phyloP scores from a whole-genome alignment of 83 land plant species.

The Thuja plicata region DNA sequence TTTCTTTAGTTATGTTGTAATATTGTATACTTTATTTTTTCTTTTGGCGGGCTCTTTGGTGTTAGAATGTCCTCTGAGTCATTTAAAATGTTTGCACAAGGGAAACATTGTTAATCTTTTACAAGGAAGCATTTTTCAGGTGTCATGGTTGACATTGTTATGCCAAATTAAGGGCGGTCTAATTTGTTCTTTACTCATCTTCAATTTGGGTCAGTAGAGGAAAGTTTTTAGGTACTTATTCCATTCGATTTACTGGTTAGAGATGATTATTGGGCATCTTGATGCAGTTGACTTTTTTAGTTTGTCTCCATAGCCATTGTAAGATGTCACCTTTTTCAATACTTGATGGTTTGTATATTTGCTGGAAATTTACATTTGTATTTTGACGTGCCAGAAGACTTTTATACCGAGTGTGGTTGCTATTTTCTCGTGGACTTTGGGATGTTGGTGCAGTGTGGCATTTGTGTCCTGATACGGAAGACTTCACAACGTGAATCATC shows the following conservation, averaged over 20 bases:
- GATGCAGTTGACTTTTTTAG: not conserved
- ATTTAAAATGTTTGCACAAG: not conserved
- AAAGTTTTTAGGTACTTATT: not conserved
- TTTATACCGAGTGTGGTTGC: no score
- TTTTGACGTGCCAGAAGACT: not conserved
- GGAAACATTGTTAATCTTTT: not conserved
- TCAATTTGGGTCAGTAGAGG: not conserved
- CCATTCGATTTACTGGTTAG: not conserved
- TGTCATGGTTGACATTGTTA: not conserved
- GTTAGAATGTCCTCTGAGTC: not conserved
- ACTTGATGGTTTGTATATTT: not conserved
- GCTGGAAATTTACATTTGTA: not conserved
- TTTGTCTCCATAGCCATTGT: not conserved
- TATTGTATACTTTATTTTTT: not conserved
- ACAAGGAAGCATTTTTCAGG: not conserved
- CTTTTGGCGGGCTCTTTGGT: not conserved
- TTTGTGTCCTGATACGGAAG: not conserved
- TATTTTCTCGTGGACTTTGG: not conserved
- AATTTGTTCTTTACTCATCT: not conserved
- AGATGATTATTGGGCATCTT: not conserved
- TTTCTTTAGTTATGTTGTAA: not conserved
- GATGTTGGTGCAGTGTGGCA: not conserved
- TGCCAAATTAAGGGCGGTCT: not conserved
- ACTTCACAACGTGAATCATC: not conserved
- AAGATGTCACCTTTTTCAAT: not conserved